Base-by-base conservation (phyloP, 805 yeast species). In the Saccharomyces eubayanus region DNA sequence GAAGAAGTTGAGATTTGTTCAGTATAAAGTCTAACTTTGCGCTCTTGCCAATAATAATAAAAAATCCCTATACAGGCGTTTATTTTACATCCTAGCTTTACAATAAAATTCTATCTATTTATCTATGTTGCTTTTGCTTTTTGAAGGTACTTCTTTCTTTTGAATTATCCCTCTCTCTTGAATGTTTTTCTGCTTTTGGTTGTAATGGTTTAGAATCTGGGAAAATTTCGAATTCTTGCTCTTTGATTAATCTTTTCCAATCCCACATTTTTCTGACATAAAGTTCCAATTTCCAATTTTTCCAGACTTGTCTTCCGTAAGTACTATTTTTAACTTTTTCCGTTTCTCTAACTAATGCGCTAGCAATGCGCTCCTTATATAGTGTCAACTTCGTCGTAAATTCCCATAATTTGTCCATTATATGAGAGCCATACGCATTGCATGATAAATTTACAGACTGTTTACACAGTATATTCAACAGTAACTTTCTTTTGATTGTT, bases 291-390 rank as follows among this genome's bases (percentile, higher is more conserved):
- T 79, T 73, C 97, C 97, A 94, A 68, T 92, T 92, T 67, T 85
- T 88, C 98, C 97, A 94, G 1, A 94, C 98, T 62, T 83, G 78
- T 65, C 85, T 81, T 36, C 99, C 99, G 64, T 92, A 94, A 11
- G 75, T 79, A 65, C 96, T 87, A 56, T 84, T 89, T 72, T 94
- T 90, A 47, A 94, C 86, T 56, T 77, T 76, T 41, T 81, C 85
- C 43, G 84, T 78, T 46, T 83, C 78, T 16, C 74, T 77, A 28
- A 74, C 63, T 55, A 92, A 72, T 55, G 83, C 84, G 27, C 78
- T 77, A 0, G 96, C 97, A 56, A 92, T 79, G 60, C 92, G 78
- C 66, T 92, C 98, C 61, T 95, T 87, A 68, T 85, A 89, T 75
- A 85, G 81, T 55, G 89, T 89, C 65, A 91, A 75, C 53, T 84